Conservation (phyloP, 805 yeast species). For the Vanderwaltozyma verrucispora region DNA sequence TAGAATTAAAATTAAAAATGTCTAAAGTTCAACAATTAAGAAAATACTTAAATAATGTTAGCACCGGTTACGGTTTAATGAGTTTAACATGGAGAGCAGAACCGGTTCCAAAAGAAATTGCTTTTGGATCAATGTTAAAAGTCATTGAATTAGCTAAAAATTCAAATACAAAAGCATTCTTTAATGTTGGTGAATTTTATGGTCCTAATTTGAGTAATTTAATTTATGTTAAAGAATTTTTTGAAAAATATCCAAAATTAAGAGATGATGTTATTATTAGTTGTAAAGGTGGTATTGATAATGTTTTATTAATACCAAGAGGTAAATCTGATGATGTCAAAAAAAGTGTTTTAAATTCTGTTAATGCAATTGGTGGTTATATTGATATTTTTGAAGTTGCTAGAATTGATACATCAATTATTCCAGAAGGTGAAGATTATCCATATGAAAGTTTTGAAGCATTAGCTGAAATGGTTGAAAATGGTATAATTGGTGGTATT, state of each 20-base stretch:
- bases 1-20: conserved; percentile 8
- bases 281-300: conserved; percentile 56
- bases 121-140: conserved; percentile 42
- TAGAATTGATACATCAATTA: conserved; percentile 43
- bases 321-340: conserved; percentile 40
- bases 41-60: conserved; percentile 9
- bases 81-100: conserved; percentile 59
- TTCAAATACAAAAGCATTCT: conserved; percentile 32
- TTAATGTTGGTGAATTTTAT: conserved; percentile 75
- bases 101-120: conserved; percentile 44
- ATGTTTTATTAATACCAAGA: conserved; percentile 33
- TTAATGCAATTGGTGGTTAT: conserved; percentile 34
- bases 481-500: conserved; percentile 58
- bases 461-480: conserved; percentile 47
- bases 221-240: conserved; percentile 45
- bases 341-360: conserved; percentile 37
- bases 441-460: conserved; percentile 47
- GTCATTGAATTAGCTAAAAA: conserved; percentile 35
- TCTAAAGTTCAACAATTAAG: conserved; percentile 14
- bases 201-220: conserved; percentile 48
- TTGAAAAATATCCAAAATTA: conserved; percentile 44
- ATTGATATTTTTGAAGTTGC: conserved; percentile 62
- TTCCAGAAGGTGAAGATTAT: conserved; percentile 15
- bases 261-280: conserved; percentile 48
- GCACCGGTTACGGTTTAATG: conserved; percentile 71